Conservation (phyloP, 2,329 filamentous ascomycete species). For the Monosporascus sp. region DNA sequence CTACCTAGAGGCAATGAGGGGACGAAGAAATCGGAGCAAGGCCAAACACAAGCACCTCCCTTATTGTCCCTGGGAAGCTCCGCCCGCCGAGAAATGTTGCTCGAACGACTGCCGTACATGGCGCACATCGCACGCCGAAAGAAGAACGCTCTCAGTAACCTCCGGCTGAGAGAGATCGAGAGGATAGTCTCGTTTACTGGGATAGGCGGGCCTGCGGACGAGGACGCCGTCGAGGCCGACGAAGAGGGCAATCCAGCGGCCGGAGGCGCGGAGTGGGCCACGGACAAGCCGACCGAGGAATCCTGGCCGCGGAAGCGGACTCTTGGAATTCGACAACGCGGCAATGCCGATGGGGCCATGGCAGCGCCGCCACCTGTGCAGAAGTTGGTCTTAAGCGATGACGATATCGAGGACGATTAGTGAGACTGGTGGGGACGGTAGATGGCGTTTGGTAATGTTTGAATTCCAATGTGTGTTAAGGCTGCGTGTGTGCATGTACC, state of each 20-base stretch:
- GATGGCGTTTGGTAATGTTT: no score
- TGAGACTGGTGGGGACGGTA: no score
- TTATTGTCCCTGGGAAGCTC: slow-evolving; percentile 58
- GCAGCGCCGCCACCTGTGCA: slow-evolving; percentile 47
- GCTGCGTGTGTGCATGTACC: no score
- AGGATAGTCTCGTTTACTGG: slow-evolving; percentile 64
- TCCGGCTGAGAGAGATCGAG: slow-evolving; percentile 55
- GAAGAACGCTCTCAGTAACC: slow-evolving; percentile 28
- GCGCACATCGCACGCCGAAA: slow-evolving; percentile 53
- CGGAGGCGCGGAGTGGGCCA: slow-evolving; percentile 52
- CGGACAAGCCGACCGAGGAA: slow-evolving; percentile 55
- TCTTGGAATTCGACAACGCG: slow-evolving; percentile 29
- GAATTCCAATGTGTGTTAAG: no score
- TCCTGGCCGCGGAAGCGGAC: slow-evolving; percentile 44
- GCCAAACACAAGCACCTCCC: slow-evolving; percentile 23
- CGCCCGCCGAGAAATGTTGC: slow-evolving; percentile 66
- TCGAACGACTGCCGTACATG: slow-evolving; percentile 86
- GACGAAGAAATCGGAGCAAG: slow-evolving; percentile 19
- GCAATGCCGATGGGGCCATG: slow-evolving; percentile 21
- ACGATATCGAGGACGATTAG: slow-evolving; percentile 72
- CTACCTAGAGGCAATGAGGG: slow-evolving; percentile 10
- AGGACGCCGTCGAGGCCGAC: slow-evolving; percentile 30
- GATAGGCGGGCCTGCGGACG: slow-evolving; percentile 35
- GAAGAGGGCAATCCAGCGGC: slow-evolving; percentile 35
- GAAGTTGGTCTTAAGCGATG: slow-evolving; percentile 70